Evolutionary conservation across 148 eudicot genomes (phyloP), one percentile per base, ranked within the genome.

Genomic region (Cornus suecica): DNA sequence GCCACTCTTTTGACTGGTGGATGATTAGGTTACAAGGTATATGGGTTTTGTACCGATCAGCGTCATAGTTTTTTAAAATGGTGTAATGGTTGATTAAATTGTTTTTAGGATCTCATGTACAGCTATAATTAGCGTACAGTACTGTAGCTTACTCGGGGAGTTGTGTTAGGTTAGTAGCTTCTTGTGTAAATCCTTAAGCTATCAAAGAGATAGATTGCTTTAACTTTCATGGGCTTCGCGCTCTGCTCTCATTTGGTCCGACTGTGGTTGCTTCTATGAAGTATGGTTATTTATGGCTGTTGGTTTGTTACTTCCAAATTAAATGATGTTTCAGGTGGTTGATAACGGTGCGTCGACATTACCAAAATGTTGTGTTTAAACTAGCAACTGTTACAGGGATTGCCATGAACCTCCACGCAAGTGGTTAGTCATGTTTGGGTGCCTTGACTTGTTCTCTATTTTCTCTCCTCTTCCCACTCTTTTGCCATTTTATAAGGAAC

Each of bases 91-190:
- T 58, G 51, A 73, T 73, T 73, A 25, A 45, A 73, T 25, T 73
- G 37, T 37, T 37, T 24, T n/a, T n/a, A n/a, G 66, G 76, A 29
- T 37, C 75, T 72, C 68, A 62, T 73, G 76, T 73, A 73, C 76
- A 73, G 76, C 76, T 73, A 73, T 73, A 37, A 34, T 61, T 62
- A 65, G n/a, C 2, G 8, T 30, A 25, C 15, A n/a, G n/a, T n/a
- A 72, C 48, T 72, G 75, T 72, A 72, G 75, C 29, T 32, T 41
- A 56, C 25, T 28, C 41, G 22, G 13, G 30, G 52, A 11, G 30
- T 23, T 72, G 42, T 60, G 37, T 62, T 26, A 30, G 66, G 64
- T 27, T 45, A 25, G 76, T 30, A 61, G 9, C 32, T 62, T 62
- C 68, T 14, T 73, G 68, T 73, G 76, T 62, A 73, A 62, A 73